phyloP scores from a whole-genome alignment of 768 basidiomycete genomes.

The Boletus rufocinnamomeus region DNA sequence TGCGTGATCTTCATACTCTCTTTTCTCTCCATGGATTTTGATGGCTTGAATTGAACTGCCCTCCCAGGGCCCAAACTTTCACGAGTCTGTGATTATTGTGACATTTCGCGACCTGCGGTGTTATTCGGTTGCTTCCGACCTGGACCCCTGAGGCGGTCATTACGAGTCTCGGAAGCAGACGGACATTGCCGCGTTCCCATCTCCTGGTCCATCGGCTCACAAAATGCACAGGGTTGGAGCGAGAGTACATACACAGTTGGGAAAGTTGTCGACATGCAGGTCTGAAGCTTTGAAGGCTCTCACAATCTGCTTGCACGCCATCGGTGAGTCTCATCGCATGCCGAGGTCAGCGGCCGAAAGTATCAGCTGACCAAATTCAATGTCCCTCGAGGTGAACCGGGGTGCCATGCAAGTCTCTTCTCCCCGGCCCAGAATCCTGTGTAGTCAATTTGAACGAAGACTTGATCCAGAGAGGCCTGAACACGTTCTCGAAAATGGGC shows the following conservation, averaged over 20 bases:
- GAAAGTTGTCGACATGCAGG: not conserved
- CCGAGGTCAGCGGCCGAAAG: not conserved
- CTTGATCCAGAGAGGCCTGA: not conserved
- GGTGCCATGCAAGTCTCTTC: not conserved
- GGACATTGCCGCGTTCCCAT: not conserved
- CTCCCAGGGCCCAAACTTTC: not conserved
- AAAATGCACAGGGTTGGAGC: not conserved
- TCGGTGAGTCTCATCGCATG: not conserved
- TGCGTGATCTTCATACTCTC: not conserved
- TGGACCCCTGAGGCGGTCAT: no score
- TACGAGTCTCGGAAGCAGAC: not conserved
- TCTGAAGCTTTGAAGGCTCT: no score
- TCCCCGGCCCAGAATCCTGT: no score
- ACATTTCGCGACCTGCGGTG: not conserved
- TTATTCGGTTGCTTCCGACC: not conserved
- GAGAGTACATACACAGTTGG: not conserved
- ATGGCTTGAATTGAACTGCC: not conserved
- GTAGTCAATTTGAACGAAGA: not conserved
- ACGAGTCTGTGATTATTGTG: not conserved
- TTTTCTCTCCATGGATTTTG: not conserved
- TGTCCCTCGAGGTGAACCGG: not conserved
- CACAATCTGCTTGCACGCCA: not conserved
- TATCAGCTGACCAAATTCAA: no score
- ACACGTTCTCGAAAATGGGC: not conserved
- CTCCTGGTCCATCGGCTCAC: not conserved